Percentiles rank a stretch among this genome's conserved stretches.
Conservation (phyloP, 2,329 filamentous ascomycete species). For the Zymoseptoria pseudotritici region DNA sequence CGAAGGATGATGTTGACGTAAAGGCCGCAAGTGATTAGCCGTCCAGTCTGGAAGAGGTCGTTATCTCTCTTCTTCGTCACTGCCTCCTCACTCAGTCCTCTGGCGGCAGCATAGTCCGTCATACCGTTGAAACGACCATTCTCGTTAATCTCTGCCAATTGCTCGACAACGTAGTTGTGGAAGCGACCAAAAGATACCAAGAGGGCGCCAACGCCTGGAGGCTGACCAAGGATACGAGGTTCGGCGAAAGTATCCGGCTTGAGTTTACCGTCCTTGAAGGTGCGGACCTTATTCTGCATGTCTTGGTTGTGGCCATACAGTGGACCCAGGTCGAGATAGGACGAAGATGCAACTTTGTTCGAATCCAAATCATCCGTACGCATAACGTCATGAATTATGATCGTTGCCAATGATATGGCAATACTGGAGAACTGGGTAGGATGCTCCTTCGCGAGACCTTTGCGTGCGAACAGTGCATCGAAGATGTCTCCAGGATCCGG, state of each 20-base stretch:
- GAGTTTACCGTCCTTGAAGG: conserved; percentile 62
- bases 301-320: conserved; percentile 57
- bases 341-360: conserved; percentile 58
- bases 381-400: conserved; percentile 68
- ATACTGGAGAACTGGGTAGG: not conserved
- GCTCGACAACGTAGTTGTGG: conserved; percentile 65
- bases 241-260: conserved; percentile 69
- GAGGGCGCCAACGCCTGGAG: conserved; percentile 63
- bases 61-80: conserved; percentile 47
- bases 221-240: conserved; percentile 61
- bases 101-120: conserved; percentile 30
- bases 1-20: conserved; percentile 73
- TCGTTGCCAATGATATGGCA: conserved; percentile 42
- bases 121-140: conserved; percentile 54
- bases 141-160: conserved; percentile 66
- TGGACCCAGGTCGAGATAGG: conserved; percentile 64
- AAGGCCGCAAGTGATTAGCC: conserved; percentile 63
- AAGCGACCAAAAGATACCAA: conserved; percentile 73
- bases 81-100: not conserved
- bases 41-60: conserved; percentile 70
- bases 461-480: not conserved
- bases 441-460: not conserved
- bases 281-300: conserved; percentile 46
- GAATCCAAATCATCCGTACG: conserved; percentile 58
- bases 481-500: not conserved